These are phyloP conservation scores for Ceratocystis cacaofunesta DNA, from an alignment of 2,329 filamentous ascomycete genomes.

Conservation along the genomic window DNA sequence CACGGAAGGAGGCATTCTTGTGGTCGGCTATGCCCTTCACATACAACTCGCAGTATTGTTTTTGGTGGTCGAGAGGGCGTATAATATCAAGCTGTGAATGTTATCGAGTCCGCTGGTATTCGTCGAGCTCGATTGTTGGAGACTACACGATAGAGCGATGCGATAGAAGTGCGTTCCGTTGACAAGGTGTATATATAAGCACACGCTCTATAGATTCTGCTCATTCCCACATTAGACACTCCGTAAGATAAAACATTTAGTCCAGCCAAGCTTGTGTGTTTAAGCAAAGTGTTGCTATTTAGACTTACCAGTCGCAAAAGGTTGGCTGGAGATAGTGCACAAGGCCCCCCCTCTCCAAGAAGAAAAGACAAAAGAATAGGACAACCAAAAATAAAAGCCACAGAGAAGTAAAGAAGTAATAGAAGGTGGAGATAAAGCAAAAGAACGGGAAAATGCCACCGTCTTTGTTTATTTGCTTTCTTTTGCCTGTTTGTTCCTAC, in stretches of 20 bases:
- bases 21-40: neutral
- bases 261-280: too few species aligned
- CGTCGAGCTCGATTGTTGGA: too few species aligned
- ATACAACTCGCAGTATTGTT: too few species aligned
- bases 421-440: neutral
- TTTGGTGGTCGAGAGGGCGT: too few species aligned
- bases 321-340: neutral
- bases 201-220: too few species aligned
- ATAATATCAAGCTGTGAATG: too few species aligned
- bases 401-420: neutral
- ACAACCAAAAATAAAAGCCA: neutral
- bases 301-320: neutral
- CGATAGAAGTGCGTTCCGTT: too few species aligned
- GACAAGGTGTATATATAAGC: too few species aligned
- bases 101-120: too few species aligned
- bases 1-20: constrained; percentile 9
- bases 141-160: too few species aligned
- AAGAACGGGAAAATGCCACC: neutral
- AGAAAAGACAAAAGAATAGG: neutral
- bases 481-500: neutral
- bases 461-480: neutral
- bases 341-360: neutral
- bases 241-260: too few species aligned
- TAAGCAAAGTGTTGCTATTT: neutral
- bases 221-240: too few species aligned